A percentile compares a stretch with the other conserved stretches of the same genome.
Conservation (phyloP, 176 grass and related monocot species). For the Zoysia pacifica region DNA sequence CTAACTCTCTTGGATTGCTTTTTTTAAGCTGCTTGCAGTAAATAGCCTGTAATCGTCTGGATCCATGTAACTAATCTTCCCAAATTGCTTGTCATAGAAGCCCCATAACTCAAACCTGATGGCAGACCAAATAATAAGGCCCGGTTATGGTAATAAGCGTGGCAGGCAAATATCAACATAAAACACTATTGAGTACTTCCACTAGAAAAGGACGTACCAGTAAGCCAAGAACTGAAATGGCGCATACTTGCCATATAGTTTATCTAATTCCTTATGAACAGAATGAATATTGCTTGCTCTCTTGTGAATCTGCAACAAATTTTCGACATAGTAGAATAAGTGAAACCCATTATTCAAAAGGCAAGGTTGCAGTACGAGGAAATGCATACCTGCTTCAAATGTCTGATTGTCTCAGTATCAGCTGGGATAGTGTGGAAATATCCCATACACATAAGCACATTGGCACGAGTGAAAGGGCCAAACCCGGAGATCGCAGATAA, state of each 20-base stretch:
- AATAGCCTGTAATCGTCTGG: conserved; percentile 58
- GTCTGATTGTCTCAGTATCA: conserved; percentile 74
- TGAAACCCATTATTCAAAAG: not conserved
- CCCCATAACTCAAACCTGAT: conserved; percentile 77
- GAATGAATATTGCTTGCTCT: conserved; percentile 43
- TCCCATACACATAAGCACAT: conserved; percentile 87
- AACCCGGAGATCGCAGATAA: conserved; percentile 55
- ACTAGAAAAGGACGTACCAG: conserved; percentile 53
- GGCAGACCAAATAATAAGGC: conserved; percentile 17
- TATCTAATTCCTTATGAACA: conserved; percentile 49
- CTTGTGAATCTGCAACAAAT: conserved; percentile 63
- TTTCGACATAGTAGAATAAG: not conserved
- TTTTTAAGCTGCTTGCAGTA: conserved; percentile 65
- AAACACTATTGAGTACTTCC: not conserved
- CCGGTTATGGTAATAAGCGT: not conserved
- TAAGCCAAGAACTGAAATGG: conserved; percentile 90
- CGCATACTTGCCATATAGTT: conserved; percentile 64
- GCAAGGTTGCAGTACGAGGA: not conserved
- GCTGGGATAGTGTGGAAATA: conserved; percentile 69
- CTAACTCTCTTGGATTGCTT: conserved; percentile 6
- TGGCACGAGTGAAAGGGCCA: conserved; percentile 79
- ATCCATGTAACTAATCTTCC: conserved; percentile 64
- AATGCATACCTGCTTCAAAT: conserved; percentile 61
- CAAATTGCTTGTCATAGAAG: conserved; percentile 66
- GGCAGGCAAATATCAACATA: not conserved